Evolutionary conservation across 2,329 filamentous ascomycete genomes (phyloP), one percentile per base, ranked within the genome.

Genomic region (Botrytis fabae): DNA sequence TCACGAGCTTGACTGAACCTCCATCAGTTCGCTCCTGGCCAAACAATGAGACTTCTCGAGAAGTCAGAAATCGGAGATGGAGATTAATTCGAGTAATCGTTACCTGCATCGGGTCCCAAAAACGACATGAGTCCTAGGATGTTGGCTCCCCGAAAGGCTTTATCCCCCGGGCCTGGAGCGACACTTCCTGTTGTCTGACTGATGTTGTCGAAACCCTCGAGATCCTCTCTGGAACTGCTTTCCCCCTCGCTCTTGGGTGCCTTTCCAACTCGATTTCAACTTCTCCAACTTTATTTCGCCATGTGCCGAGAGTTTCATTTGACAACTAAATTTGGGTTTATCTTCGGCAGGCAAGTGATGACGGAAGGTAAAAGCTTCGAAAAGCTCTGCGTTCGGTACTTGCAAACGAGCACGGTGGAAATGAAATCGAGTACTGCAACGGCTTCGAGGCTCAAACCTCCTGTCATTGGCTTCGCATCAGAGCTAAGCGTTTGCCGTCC

Each of bases 331-430:
- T 22, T 28, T 38, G 28, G 18, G 32, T 14, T 57, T 32, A 57
- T 54, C 35, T 57, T 57, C 48, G 18, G 22, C 25, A 54, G 25
- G 32, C 65, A 57, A 68, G 35, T 68, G 35, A 68, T 57, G 65
- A 68, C 5, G 18, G 65, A 28, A 57, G 65, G 32, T 42, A 35
- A 42, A 57, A 54, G 12, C 14, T n/a, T 54, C 12, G 35, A n/a
- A 25, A 40, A 42, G 25, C 25, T 54, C 32, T 20, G 25, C 35
- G 25, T 32, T 32, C 65, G 35, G 54, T 32, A 68, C 65, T 42
- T 38, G 32, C 25, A 57, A 57, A 57, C 16, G 28, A 54, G 38
- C 35, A 68, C 25, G 35, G 42, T 38, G 42, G 18, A 57, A 54
- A 57, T 22, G 65, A n/a, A 57, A 42, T 57, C 16, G 25, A 42